Evolutionary conservation across 2,329 filamentous ascomycete species (phyloP).

Genomic region (Neospermospora avenae): DNA sequence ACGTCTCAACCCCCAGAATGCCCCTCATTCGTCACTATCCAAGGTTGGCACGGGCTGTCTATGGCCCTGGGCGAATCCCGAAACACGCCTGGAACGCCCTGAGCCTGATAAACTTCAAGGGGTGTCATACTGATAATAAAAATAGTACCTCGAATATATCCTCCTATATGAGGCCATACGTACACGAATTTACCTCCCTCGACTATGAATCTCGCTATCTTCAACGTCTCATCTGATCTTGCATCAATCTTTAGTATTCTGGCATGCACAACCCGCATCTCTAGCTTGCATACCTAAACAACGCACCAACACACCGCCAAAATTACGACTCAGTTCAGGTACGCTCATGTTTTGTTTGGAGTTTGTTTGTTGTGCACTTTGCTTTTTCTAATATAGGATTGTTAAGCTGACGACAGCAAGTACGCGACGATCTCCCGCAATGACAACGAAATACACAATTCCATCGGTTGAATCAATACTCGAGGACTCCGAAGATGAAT

Average conservation of each 20-base stretch:
- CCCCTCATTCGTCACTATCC: neutral
- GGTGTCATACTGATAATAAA: constrained; percentile 7
- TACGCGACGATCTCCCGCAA: constrained; percentile 15
- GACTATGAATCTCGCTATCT: constrained; percentile 22
- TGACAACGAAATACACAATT: constrained; percentile 30
- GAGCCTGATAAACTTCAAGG: constrained; percentile 4
- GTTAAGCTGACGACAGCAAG: constrained; percentile 15
- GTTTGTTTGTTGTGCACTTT: constrained; percentile 9
- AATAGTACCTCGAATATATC: neutral
- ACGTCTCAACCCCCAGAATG: neutral
- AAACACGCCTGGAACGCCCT: constrained; percentile 24
- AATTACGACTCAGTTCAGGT: constrained; percentile 21
- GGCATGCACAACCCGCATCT: constrained; percentile 20
- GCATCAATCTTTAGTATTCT: constrained; percentile 7
- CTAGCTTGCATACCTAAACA: constrained; percentile 19
- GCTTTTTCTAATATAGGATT: constrained; percentile 17
- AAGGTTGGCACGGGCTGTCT: neutral
- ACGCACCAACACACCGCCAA: constrained; percentile 23
- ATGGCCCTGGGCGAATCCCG: constrained; percentile 7
- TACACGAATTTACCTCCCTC: constrained; percentile 14
- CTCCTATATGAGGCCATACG: constrained; percentile 9
- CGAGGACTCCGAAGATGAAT: constrained; percentile 31
- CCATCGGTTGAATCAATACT: constrained; percentile 31
- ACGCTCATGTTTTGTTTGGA: constrained; percentile 13
- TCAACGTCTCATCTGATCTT: constrained; percentile 2